phyloP scores from a whole-genome alignment of 345 rosid species.

The Tarenaya hassleriana region DNA sequence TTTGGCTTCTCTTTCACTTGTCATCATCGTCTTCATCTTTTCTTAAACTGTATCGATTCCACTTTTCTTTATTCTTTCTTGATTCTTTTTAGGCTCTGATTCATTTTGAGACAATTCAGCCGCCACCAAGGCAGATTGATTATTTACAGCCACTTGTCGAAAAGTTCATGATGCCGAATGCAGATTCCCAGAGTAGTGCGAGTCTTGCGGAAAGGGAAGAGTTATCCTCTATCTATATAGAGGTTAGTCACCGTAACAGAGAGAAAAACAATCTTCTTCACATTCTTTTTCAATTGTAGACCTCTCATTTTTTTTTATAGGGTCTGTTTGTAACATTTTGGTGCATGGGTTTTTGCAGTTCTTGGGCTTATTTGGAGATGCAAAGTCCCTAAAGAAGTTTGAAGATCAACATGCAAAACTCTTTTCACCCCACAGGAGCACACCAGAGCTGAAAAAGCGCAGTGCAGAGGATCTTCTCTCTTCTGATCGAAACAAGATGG shows the following conservation, averaged over 20 bases:
- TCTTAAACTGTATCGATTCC: neutral
- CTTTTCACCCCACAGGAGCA: constrained; percentile 58
- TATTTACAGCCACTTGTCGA: constrained; percentile 65
- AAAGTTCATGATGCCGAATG: constrained; percentile 53
- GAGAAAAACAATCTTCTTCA: neutral
- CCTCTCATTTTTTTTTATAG: constrained; percentile 1
- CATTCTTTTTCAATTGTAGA: neutral
- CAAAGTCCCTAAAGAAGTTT: constrained; percentile 52
- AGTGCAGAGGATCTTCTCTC: constrained; percentile 71
- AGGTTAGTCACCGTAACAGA: constrained; percentile 37
- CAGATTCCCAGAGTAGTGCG: constrained; percentile 43
- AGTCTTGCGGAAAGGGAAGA: constrained; percentile 76
- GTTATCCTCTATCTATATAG: constrained; percentile 73
- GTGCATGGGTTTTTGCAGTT: constrained; percentile 47
- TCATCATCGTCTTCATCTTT: too few relatives aligned
- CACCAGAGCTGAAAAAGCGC: constrained; percentile 67
- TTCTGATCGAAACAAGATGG: constrained; percentile 74
- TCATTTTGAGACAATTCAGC: constrained; percentile 62
- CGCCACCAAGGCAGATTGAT: constrained; percentile 63
- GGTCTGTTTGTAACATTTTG: constrained; percentile 9
- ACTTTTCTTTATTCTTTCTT: neutral
- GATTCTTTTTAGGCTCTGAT: constrained; percentile 45
- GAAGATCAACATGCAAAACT: constrained; percentile 76
- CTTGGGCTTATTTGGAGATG: constrained; percentile 73
- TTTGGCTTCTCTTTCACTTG: neutral